Evolutionary conservation across 768 basidiomycete species (phyloP).

Genomic region (Pleurotus cornucopiae): DNA sequence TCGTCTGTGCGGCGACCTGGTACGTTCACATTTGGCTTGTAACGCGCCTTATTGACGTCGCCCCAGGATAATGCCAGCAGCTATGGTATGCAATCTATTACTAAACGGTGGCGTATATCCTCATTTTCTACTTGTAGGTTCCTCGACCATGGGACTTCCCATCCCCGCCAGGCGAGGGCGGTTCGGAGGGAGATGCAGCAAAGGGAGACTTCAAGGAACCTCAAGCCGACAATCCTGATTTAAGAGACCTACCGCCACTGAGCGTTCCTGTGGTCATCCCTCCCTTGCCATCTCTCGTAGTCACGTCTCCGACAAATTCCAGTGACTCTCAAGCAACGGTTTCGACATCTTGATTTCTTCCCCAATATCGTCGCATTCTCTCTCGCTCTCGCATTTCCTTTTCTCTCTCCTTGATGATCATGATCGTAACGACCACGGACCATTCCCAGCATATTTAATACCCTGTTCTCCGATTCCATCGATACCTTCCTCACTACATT

Average conservation of each 20-base stretch:
- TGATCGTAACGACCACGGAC: constrained; percentile 14
- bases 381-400: background rate
- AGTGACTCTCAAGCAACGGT: background rate
- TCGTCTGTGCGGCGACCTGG: constrained; percentile 91
- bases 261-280: background rate
- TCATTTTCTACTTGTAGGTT: background rate
- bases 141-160: constrained; percentile 81
- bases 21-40: constrained; percentile 23
- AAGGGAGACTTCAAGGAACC: background rate
- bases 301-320: constrained; percentile 8
- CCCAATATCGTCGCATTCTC: background rate
- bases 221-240: background rate
- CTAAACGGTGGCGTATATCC: background rate
- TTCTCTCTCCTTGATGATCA: background rate
- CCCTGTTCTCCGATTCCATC: constrained; percentile 24
- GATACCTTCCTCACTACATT: constrained; percentile 15
- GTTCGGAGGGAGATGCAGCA: constrained; percentile 12
- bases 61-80: constrained; percentile 71
- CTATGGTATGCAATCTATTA: constrained; percentile 37
- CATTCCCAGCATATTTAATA: constrained; percentile 34
- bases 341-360: background rate
- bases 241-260: constrained; percentile 17
- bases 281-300: constrained; percentile 8
- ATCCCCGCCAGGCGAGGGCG: constrained; percentile 26
- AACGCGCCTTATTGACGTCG: background rate